Conservation (phyloP, 202 grass and related monocot species). For the Hordeum pubiflorum region DNA sequence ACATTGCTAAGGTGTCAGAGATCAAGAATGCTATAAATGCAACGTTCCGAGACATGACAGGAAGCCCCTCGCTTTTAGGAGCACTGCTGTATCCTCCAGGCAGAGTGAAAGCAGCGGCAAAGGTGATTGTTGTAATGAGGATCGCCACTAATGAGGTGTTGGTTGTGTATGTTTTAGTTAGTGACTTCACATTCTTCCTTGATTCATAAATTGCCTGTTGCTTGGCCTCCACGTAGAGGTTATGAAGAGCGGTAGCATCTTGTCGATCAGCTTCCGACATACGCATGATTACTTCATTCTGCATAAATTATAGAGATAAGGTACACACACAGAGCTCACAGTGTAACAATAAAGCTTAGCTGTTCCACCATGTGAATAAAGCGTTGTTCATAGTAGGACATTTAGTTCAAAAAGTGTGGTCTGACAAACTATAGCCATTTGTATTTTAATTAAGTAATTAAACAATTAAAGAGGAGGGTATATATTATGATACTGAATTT, state of each 20-base stretch:
- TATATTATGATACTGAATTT: no score
- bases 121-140: conserved; percentile 44
- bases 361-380: no score
- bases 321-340: no score
- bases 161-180: conserved; percentile 7
- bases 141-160: conserved; percentile 14
- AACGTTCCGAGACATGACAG: background rate
- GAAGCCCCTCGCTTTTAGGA: background rate
- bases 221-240: background rate
- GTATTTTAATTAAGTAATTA: no score
- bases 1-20: conserved; percentile 30
- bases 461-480: no score
- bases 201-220: background rate
- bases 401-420: no score
- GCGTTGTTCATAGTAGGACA: no score
- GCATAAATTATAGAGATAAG: no score
- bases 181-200: background rate
- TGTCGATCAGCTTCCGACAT: background rate
- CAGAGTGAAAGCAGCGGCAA: conserved; percentile 41
- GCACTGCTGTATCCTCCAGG: conserved; percentile 12
- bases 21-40: conserved; percentile 32
- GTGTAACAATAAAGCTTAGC: no score
- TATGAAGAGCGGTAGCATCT: background rate
- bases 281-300: no score
- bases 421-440: no score